A percentile compares a stretch with the other conserved stretches of the same genome.
Evolutionary conservation across 2,329 filamentous ascomycete species (phyloP).

Genomic region (Aspergillus spinulosporus): DNA sequence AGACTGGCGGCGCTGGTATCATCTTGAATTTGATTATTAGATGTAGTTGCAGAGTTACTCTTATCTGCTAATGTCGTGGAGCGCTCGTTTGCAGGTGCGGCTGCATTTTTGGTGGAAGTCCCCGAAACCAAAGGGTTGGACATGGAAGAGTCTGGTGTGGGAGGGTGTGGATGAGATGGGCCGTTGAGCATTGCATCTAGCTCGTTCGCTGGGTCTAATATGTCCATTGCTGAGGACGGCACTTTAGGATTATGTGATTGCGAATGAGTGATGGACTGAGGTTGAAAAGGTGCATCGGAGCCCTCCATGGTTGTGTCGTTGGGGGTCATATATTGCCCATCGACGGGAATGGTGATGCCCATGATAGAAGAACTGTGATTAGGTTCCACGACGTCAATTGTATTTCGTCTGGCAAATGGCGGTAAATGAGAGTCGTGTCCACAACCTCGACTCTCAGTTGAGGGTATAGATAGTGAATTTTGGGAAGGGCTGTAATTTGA

Average conservation of each 20-base stretch:
- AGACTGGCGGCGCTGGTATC: slow-evolving; percentile 30
- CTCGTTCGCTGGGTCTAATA: slow-evolving; percentile 23
- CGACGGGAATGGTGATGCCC: slow-evolving; percentile 36
- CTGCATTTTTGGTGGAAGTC: slow-evolving; percentile 2
- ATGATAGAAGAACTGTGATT: slow-evolving; percentile 32
- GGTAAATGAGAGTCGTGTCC: slow-evolving; percentile 17
- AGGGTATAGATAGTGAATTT: slow-evolving; percentile 6
- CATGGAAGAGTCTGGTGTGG: slow-evolving; percentile 36
- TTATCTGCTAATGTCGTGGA: slow-evolving; percentile 15
- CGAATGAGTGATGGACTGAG: slow-evolving; percentile 11
- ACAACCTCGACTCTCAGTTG: slow-evolving; percentile 7
- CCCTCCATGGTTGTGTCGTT: slow-evolving; percentile 35
- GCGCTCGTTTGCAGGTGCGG: slow-evolving; percentile 18
- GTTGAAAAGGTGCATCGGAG: slow-evolving; percentile 27
- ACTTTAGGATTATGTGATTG: slow-evolving; percentile 13
- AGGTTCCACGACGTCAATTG: slow-evolving; percentile 19
- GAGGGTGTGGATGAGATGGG: slow-evolving; percentile 28
- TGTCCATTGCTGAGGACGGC: slow-evolving; percentile 22
- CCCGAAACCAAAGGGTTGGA: slow-evolving; percentile 27
- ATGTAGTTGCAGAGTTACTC: slow-evolving; percentile 2
- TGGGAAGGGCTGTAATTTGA: slow-evolving; percentile 7
- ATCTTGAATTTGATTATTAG: slow-evolving; percentile 9
- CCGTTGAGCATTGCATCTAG: slow-evolving; percentile 24
- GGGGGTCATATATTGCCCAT: slow-evolving; percentile 35
- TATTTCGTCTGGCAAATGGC: slow-evolving; percentile 13